These are phyloP conservation scores for Cordyceps fumosorosea DNA, from an alignment of 2,329 filamentous ascomycete genomes.

Conservation along the genomic window DNA sequence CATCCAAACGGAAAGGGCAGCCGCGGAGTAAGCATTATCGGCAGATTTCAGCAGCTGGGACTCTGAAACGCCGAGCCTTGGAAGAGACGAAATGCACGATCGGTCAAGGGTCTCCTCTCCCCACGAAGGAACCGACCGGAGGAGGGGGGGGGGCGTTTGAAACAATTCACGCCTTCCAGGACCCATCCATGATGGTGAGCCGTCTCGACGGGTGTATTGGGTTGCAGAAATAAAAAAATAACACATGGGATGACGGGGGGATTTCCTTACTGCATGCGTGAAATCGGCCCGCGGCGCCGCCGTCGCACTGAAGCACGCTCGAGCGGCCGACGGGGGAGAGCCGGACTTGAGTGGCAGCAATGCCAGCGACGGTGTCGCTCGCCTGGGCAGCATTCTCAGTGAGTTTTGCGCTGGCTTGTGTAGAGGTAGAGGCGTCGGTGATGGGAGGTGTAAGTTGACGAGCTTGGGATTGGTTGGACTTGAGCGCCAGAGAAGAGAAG, in stretches of 20 bases:
- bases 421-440: background rate
- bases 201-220: background rate
- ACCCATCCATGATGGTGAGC: background rate
- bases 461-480: background rate
- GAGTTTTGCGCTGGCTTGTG: background rate
- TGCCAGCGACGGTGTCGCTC: background rate
- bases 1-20: too few relatives aligned
- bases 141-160: background rate
- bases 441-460: background rate
- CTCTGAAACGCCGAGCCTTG: background rate
- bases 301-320: slow-evolving; percentile 30
- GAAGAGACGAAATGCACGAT: background rate
- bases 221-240: background rate
- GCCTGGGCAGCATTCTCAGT: background rate
- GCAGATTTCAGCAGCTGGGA: too few relatives aligned
- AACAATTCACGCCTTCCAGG: background rate
- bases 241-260: background rate
- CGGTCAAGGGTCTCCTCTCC: background rate
- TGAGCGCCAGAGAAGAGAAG: background rate
- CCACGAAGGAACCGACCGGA: background rate
- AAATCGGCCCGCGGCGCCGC: slow-evolving; percentile 32
- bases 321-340: slow-evolving; percentile 16
- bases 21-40: too few relatives aligned
- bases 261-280: slow-evolving; percentile 36
- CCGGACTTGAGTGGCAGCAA: background rate